Conservation (phyloP, 208 protist genomes). For the Leishmania turanica region DNA sequence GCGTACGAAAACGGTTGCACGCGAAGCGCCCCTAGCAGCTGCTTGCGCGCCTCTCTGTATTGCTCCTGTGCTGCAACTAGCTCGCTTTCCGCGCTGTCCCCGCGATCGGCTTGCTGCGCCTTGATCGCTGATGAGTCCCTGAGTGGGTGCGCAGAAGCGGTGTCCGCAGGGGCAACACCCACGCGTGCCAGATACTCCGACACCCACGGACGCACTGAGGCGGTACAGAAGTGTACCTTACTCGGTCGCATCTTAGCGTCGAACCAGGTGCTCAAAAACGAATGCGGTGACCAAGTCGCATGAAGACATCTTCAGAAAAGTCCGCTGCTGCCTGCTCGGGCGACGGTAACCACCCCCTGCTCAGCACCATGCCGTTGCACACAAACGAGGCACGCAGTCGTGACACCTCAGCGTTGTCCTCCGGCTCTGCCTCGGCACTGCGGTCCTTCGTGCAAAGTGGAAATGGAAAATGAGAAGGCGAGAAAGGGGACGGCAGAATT, state of each 20-base stretch:
- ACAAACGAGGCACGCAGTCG: not conserved
- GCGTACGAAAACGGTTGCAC: constrained; percentile 14
- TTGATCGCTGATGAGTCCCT: not conserved
- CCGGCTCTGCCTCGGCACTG: not conserved
- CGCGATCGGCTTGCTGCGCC: not conserved
- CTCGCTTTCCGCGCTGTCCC: not conserved
- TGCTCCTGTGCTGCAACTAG: not conserved
- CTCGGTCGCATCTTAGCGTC: not conserved
- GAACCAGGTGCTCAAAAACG: not conserved
- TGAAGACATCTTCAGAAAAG: not conserved
- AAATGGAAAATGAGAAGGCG: not conserved
- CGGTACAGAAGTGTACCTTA: not conserved
- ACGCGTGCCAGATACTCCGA: not conserved
- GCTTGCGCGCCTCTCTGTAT: constrained; percentile 3
- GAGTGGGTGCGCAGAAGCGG: not conserved
- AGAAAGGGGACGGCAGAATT: not conserved
- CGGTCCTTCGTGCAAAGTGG: not conserved
- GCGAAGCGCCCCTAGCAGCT: not conserved
- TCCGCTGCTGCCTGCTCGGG: not conserved
- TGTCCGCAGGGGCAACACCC: not conserved
- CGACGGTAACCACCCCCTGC: not conserved
- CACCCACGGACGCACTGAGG: not conserved
- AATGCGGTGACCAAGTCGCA: not conserved
- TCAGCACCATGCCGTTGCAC: not conserved
- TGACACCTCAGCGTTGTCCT: not conserved